These are phyloP conservation scores for Bombardia bombarda DNA, from an alignment of 495 filamentous ascomycete species.

Conservation along the genomic window DNA sequence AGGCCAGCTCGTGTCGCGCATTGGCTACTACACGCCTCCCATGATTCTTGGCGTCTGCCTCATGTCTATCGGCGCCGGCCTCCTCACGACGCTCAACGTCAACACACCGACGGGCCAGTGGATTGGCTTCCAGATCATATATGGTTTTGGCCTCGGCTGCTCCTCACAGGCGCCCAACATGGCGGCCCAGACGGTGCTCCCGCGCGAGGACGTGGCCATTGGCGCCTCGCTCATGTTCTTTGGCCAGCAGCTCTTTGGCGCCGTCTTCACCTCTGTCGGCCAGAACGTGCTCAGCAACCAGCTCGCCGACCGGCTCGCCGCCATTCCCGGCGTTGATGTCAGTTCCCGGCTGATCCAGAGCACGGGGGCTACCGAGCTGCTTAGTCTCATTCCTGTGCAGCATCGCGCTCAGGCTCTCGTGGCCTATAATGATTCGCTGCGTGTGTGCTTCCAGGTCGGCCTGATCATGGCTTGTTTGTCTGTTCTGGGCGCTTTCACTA, in stretches of 20 bases:
- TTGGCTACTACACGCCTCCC: slow-evolving; percentile 36
- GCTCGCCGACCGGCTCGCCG: slow-evolving; percentile 36
- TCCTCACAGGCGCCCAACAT: slow-evolving; percentile 26
- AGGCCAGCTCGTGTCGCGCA: slow-evolving; percentile 18
- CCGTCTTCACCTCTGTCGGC: slow-evolving; percentile 52
- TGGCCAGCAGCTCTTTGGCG: slow-evolving; percentile 50
- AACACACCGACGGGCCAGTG: slow-evolving; percentile 41
- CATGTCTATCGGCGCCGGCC: slow-evolving; percentile 50
- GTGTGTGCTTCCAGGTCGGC: neutral
- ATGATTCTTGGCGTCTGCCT: slow-evolving; percentile 44
- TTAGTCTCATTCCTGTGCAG: slow-evolving; percentile 10
- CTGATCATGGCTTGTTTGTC: neutral
- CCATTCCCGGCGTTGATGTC: slow-evolving; percentile 11
- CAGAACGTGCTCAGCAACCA: slow-evolving; percentile 53
- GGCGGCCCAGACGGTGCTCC: slow-evolving; percentile 37
- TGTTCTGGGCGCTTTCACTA: neutral
- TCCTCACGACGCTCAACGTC: slow-evolving; percentile 50
- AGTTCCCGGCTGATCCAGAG: slow-evolving; percentile 4
- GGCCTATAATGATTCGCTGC: slow-evolving; percentile 36
- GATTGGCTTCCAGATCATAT: slow-evolving; percentile 54
- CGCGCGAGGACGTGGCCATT: slow-evolving; percentile 43
- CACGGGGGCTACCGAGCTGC: slow-evolving; percentile 41
- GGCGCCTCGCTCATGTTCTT: slow-evolving; percentile 55
- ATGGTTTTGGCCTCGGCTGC: slow-evolving; percentile 41
- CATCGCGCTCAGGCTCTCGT: slow-evolving; percentile 10